Evolutionary conservation across 2,329 filamentous ascomycete genomes (phyloP).

Genomic region (Chrysoporthe deuterocubensis): DNA sequence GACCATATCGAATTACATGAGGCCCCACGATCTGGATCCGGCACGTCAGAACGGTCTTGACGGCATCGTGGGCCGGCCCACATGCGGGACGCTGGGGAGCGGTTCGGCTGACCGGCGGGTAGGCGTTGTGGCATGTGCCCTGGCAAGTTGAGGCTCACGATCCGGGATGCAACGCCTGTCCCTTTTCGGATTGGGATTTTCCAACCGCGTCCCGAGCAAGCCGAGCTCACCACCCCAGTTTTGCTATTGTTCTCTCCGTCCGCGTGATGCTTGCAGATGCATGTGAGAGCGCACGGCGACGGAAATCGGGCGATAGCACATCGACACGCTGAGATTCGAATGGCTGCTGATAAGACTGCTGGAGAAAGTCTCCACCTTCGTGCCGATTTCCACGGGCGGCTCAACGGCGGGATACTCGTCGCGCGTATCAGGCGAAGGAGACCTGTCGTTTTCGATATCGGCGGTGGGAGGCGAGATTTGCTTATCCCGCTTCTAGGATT

Average conservation of each 20-base stretch:
- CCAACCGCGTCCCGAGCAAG: neutral
- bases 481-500: neutral
- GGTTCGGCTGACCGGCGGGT: neutral
- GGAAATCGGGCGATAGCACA: no score
- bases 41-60: slow-evolving; percentile 6
- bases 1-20: neutral
- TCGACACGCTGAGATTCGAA: neutral
- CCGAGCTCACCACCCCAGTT: neutral
- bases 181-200: neutral
- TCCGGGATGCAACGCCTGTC: neutral
- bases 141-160: slow-evolving; percentile 4
- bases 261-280: slow-evolving; percentile 3
- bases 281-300: slow-evolving; percentile 1
- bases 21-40: neutral
- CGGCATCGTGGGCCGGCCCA: slow-evolving; percentile 8
- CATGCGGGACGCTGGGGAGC: neutral
- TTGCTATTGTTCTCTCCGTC: neutral
- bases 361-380: neutral
- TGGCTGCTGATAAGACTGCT: neutral
- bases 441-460: neutral
- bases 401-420: neutral
- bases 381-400: neutral
- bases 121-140: neutral
- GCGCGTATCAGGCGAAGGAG: neutral
- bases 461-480: neutral